Conservation (phyloP, 78 protist species). For the Dictyostelium brefeldianum region DNA sequence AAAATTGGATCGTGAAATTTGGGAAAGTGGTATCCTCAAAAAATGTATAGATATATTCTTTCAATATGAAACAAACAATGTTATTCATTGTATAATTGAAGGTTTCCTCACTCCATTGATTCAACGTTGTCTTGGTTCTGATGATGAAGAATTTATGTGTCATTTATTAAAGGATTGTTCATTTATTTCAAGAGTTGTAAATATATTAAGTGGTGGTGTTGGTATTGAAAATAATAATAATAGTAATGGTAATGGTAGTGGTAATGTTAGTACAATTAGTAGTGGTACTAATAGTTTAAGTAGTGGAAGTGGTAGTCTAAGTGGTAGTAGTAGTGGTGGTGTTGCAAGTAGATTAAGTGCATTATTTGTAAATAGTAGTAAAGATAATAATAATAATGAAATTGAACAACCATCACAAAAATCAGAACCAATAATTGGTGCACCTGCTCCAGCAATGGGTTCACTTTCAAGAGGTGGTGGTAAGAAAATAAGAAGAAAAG, state of each 20-base stretch:
- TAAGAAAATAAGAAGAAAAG: constrained; percentile 68
- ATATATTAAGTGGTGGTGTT: constrained; percentile 36
- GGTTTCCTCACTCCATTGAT: constrained; percentile 42
- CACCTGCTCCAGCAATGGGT: constrained; percentile 27
- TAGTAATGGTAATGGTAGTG: background rate
- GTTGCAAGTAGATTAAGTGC: constrained; percentile 16
- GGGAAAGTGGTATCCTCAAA: constrained; percentile 74
- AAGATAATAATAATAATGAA: constrained; percentile 1
- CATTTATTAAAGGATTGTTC: constrained; percentile 70
- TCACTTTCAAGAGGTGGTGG: constrained; percentile 19
- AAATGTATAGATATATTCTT: constrained; percentile 61
- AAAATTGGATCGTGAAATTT: constrained; percentile 43
- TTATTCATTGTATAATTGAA: constrained; percentile 66
- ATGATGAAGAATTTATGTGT: constrained; percentile 81
- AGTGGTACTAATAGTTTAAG: background rate
- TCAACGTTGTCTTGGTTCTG: constrained; percentile 63
- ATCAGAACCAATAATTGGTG: constrained; percentile 5
- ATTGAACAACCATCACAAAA: constrained; percentile 8
- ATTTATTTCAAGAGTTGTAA: constrained; percentile 51
- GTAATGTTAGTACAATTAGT: background rate
- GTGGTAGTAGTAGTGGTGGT: constrained; percentile 10
- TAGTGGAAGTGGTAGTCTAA: constrained; percentile 1
- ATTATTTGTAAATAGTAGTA: constrained; percentile 26
- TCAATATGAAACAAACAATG: constrained; percentile 63
- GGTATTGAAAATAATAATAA: background rate